Evolutionary conservation across 805 yeast species (phyloP), one percentile per base, ranked within the genome.

Genomic region (Lipomyces yamadae): DNA sequence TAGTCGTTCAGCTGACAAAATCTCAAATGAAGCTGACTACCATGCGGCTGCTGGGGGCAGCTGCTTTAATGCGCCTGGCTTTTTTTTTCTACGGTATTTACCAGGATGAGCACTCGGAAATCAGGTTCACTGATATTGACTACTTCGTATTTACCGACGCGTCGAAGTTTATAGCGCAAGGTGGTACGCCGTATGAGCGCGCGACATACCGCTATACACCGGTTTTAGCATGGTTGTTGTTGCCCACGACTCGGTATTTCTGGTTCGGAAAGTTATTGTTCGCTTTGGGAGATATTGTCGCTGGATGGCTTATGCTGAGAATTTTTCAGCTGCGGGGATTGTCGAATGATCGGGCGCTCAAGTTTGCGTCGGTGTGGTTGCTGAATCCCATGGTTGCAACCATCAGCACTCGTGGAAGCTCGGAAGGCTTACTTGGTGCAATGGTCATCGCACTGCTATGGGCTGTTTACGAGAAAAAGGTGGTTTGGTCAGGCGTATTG

Each of bases 161-260:
- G 7, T 86, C 98, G 1, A 78, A 81, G 48, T 91, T 84, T 74
- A 90, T 92, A 8, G 81, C 81, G 70, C 64, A 81, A 1, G 85
- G 86, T 2, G 82, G 82, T 1, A 88, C 96, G 0, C 99, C 99
- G 1, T 95, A 90, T 73, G 72, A 76, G 29, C 81, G 99, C 69
- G 97, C 89, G 64, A 95, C 99, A 0, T 95, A 94, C 74, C 80
- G 99, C 57, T 95, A 95, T 74, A 94, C 99, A 0, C 99, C 99
- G 10, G 76, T 95, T 48, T 79, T 95, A 42, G 87, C 97, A 10
- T 92, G 97, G 95, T 68, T 91, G 35, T 78, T 95, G 52, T 76
- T 86, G 0, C 98, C 98, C 0, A 89, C 91, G 35, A 80, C 84
- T 1, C 69, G 73, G 70, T 74, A 76, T 67, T 84, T 84, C 73